A percentile compares a stretch with the other conserved stretches of the same genome.
phyloP scores from a whole-genome alignment of 2,329 filamentous ascomycete species.

The Pseudogymnoascus sp. region DNA sequence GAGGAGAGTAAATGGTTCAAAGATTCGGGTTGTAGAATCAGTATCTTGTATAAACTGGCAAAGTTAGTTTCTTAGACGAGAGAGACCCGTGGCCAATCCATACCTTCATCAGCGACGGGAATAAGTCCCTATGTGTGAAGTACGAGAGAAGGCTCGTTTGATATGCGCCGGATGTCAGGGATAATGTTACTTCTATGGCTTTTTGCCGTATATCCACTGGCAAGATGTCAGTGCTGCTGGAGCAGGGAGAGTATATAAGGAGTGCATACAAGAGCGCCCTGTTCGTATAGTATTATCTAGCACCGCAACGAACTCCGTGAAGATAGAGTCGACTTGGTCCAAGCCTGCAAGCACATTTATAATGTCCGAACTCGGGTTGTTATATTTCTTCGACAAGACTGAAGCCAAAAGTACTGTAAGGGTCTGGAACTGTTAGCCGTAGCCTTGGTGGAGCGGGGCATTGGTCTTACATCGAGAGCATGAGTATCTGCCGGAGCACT shows the following conservation, averaged over 20 bases:
- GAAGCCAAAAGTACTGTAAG: slow-evolving; percentile 79
- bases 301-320: slow-evolving; percentile 78
- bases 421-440: slow-evolving; percentile 55
- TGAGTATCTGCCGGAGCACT: slow-evolving; percentile 58
- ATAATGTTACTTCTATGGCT: slow-evolving; percentile 71
- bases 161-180: slow-evolving; percentile 86
- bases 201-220: slow-evolving; percentile 66
- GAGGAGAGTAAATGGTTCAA: slow-evolving; percentile 72
- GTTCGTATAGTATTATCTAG: slow-evolving; percentile 77
- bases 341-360: slow-evolving; percentile 84
- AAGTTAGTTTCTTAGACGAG: slow-evolving; percentile 8
- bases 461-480: slow-evolving; percentile 68
- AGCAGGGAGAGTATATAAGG: background rate
- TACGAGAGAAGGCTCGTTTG: slow-evolving; percentile 91
- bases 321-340: slow-evolving; percentile 76
- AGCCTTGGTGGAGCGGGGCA: slow-evolving; percentile 11
- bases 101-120: slow-evolving; percentile 91
- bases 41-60: slow-evolving; percentile 71
- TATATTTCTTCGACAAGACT: slow-evolving; percentile 81
- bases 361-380: slow-evolving; percentile 89
- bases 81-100: slow-evolving; percentile 13
- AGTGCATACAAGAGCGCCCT: slow-evolving; percentile 55
- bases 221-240: slow-evolving; percentile 22
- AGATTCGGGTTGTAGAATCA: slow-evolving; percentile 51
- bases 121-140: slow-evolving; percentile 88